phyloP scores from a whole-genome alignment of 139 green algal genomes.

The Chlorella sp. region DNA sequence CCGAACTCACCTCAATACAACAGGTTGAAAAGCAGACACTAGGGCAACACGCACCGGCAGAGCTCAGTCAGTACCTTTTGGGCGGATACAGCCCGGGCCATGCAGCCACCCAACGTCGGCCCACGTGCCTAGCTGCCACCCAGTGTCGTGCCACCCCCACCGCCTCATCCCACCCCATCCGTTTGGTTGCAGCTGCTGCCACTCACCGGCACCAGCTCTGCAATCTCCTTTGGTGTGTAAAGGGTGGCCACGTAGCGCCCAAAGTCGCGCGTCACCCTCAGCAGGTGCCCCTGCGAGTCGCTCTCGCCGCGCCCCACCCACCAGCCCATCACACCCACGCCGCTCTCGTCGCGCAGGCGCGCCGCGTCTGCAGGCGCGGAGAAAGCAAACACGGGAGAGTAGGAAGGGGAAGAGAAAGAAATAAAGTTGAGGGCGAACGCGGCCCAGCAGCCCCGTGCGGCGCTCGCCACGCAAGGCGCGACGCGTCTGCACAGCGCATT shows the following conservation, averaged over 20 bases:
- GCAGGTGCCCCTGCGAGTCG: slow-evolving; percentile 79
- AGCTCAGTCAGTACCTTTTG: too few species aligned
- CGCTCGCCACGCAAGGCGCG: slow-evolving; percentile 70
- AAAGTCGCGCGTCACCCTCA: slow-evolving; percentile 69
- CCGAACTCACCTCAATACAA: too few species aligned
- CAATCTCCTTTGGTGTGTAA: slow-evolving; percentile 69
- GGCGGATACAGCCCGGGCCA: not conserved
- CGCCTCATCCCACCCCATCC: not conserved
- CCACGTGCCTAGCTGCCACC: not conserved
- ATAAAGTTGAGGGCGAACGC: not conserved
- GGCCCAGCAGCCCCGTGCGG: slow-evolving; percentile 66
- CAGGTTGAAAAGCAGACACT: too few species aligned
- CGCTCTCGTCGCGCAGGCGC: slow-evolving; percentile 67
- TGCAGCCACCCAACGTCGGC: too few species aligned
- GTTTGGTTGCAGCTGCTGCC: not conserved
- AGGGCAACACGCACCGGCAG: not conserved
- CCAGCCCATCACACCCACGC: slow-evolving; percentile 74
- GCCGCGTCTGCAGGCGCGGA: slow-evolving; percentile 55
- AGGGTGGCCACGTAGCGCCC: slow-evolving; percentile 59
- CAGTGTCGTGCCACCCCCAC: not conserved
- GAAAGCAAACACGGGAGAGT: too few species aligned
- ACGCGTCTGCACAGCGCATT: not conserved
- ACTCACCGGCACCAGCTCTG: slow-evolving; percentile 36
- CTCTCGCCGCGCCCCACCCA: slow-evolving; percentile 70
- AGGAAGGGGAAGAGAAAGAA: not conserved